Evolutionary conservation across 495 filamentous ascomycete genomes (phyloP).

Genomic region (Immersiella caudata): DNA sequence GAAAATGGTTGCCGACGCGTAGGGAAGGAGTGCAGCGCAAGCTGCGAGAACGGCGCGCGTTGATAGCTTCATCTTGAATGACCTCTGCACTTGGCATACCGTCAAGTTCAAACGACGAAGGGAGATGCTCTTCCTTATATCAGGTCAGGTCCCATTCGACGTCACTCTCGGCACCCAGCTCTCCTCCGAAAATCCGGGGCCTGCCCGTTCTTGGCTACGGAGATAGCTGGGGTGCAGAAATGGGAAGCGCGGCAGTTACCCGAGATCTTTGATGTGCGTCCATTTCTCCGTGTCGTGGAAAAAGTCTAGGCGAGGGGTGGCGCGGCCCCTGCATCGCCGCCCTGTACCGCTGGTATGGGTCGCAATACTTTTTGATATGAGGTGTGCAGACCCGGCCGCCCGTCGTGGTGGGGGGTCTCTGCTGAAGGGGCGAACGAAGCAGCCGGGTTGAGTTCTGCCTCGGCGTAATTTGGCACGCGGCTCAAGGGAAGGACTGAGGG

Average conservation of each 20-base stretch:
- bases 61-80: conserved; percentile 35
- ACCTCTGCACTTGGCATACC: neutral
- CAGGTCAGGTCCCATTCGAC: neutral
- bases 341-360: neutral
- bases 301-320: neutral
- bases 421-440: neutral
- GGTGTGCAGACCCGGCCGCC: neutral
- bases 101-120: neutral
- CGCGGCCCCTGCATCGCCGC: conserved; percentile 6
- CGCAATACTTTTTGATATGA: conserved; percentile 11
- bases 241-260: neutral
- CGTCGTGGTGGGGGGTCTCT: neutral
- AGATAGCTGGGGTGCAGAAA: neutral
- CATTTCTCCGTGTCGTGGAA: conserved; percentile 10
- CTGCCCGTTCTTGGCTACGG: neutral
- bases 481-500: conserved; percentile 7
- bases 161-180: neutral
- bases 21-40: conserved; percentile 34
- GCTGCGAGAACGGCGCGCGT: conserved; percentile 24
- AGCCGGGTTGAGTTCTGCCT: conserved; percentile 17
- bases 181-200: neutral
- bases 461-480: conserved; percentile 12
- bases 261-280: neutral
- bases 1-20: conserved; percentile 52
- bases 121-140: neutral